These are phyloP conservation scores for Capsicum chinense DNA, from an alignment of 257 asterid species.

Conservation along the genomic window DNA sequence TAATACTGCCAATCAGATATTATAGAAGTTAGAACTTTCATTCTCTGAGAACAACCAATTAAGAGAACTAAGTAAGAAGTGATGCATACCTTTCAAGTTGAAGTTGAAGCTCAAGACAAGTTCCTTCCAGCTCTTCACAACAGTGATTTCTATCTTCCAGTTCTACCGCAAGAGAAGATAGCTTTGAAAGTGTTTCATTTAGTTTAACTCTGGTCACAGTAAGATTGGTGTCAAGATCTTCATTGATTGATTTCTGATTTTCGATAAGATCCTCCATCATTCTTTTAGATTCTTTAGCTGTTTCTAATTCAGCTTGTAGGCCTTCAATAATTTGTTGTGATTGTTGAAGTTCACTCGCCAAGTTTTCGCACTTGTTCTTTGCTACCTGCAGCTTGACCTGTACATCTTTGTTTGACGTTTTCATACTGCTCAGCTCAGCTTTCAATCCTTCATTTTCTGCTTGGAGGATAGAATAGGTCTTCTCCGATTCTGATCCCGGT, in stretches of 20 bases:
- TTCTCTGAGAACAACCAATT: background rate
- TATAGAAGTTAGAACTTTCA: background rate
- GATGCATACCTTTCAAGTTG: conserved; percentile 74
- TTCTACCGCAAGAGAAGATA: conserved; percentile 70
- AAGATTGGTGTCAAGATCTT: conserved; percentile 77
- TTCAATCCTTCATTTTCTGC: conserved; percentile 53
- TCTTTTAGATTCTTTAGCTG: conserved; percentile 55
- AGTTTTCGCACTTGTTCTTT: conserved; percentile 35
- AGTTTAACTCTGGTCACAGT: conserved; percentile 50
- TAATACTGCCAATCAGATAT: conserved; percentile 43
- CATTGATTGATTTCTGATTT: conserved; percentile 63
- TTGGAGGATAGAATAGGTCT: conserved; percentile 45
- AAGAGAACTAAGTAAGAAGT: conserved; percentile 14
- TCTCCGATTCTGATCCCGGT: conserved; percentile 64
- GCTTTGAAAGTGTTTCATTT: conserved; percentile 56
- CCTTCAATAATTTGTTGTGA: conserved; percentile 36
- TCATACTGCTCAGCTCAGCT: conserved; percentile 45
- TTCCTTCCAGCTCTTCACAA: conserved; percentile 76
- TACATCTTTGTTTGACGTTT: conserved; percentile 40
- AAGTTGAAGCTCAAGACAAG: conserved; percentile 84
- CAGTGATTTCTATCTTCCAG: conserved; percentile 64
- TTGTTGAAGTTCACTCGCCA: conserved; percentile 44
- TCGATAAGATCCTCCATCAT: conserved; percentile 61
- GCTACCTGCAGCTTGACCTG: conserved; percentile 39
- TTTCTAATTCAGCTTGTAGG: conserved; percentile 48